These are phyloP conservation scores for Akanthomyces lecanii DNA, from an alignment of 2,329 filamentous ascomycete genomes.

Conservation along the genomic window DNA sequence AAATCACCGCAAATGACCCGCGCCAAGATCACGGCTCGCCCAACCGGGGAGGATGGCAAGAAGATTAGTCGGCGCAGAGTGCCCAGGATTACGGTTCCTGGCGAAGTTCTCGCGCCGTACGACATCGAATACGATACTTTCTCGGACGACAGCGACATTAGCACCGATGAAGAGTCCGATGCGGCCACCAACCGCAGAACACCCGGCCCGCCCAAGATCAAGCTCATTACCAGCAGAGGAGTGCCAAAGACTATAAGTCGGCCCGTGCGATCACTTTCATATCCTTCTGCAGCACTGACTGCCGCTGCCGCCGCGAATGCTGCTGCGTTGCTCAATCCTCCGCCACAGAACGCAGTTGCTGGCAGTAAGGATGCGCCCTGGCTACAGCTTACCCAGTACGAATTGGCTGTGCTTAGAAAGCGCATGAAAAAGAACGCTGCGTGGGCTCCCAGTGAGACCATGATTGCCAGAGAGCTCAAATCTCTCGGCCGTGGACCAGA, in stretches of 20 bases:
- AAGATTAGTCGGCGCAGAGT: conserved; percentile 44
- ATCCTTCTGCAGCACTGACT: conserved; percentile 32
- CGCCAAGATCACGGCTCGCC: conserved; percentile 43
- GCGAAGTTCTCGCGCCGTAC: conserved; percentile 62
- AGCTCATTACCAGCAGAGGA: conserved; percentile 39
- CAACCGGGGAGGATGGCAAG: conserved; percentile 41
- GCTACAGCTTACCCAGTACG: conserved; percentile 61
- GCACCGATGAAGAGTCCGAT: conserved; percentile 48
- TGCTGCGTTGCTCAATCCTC: conserved; percentile 47
- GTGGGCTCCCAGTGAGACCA: conserved; percentile 79
- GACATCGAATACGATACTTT: conserved; percentile 59
- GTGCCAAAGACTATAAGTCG: conserved; percentile 43
- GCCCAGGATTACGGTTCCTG: conserved; percentile 60
- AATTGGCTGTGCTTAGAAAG: conserved; percentile 68
- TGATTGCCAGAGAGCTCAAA: conserved; percentile 77
- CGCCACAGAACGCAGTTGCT: conserved; percentile 54
- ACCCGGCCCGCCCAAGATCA: conserved; percentile 44
- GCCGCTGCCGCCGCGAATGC: conserved; percentile 39
- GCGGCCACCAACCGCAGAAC: conserved; percentile 35
- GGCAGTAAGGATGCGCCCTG: conserved; percentile 60
- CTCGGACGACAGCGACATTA: conserved; percentile 50
- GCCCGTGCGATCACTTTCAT: conserved; percentile 30
- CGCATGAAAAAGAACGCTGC: conserved; percentile 90
- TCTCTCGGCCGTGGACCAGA: conserved; percentile 63
- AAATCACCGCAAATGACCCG: conserved; percentile 53